These are phyloP conservation scores for Podaxis sp. DNA, from an alignment of 768 basidiomycete genomes.

Conservation along the genomic window DNA sequence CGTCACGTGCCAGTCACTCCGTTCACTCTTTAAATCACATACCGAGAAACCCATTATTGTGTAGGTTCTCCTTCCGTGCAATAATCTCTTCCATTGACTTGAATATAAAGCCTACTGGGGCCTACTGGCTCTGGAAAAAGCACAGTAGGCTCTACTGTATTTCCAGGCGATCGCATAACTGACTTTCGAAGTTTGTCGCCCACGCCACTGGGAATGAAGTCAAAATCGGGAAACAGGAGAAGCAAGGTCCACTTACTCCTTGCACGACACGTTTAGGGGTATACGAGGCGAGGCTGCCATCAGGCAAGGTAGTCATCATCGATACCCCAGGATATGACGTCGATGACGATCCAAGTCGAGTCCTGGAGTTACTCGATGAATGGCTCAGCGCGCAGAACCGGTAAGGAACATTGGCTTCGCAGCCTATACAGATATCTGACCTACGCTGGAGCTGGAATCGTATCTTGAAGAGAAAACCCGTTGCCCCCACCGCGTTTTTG, in stretches of 20 bases:
- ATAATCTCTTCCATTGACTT: neutral
- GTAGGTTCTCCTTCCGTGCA: neutral
- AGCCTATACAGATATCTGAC: neutral
- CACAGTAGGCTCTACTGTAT: neutral
- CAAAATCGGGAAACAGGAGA: neutral
- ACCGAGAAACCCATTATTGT: neutral
- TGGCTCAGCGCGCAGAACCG: neutral
- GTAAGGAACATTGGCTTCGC: neutral
- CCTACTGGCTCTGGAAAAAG: neutral
- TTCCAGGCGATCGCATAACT: neutral
- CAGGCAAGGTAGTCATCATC: neutral
- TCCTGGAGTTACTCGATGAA: neutral
- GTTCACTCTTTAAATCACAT: neutral
- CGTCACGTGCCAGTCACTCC: neutral
- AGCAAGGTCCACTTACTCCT: neutral
- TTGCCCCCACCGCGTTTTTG: neutral
- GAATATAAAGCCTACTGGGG: neutral
- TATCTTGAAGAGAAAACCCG: neutral
- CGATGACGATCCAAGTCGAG: neutral
- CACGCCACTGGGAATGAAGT: neutral
- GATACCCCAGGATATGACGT: neutral
- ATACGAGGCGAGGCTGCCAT: neutral
- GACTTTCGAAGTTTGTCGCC: neutral
- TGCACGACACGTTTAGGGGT: neutral
- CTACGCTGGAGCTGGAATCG: neutral